Evolutionary conservation across 495 filamentous ascomycete genomes (phyloP).

Genomic region (Lentithecium fluviatile): DNA sequence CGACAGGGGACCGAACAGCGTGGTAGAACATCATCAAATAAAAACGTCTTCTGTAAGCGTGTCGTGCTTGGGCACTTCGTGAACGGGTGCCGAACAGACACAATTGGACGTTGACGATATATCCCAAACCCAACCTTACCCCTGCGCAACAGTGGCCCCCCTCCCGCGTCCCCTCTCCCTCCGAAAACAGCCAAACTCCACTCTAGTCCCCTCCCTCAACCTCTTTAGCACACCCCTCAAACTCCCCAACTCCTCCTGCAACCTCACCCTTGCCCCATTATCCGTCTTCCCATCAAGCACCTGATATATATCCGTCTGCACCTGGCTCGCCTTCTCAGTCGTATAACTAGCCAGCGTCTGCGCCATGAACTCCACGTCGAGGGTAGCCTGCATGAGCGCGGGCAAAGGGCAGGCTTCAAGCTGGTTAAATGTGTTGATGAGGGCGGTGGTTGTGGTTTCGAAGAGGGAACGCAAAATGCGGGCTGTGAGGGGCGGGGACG

Average conservation of each 20-base stretch:
- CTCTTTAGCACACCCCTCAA: slow-evolving; percentile 83
- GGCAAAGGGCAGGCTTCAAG: slow-evolving; percentile 65
- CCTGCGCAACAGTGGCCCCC: slow-evolving; percentile 16
- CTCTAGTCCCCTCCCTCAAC: slow-evolving; percentile 76
- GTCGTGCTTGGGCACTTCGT: too few species aligned
- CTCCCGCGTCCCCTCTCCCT: slow-evolving; percentile 30
- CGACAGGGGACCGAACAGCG: too few species aligned
- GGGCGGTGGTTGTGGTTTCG: slow-evolving; percentile 63
- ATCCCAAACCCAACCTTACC: slow-evolving; percentile 1
- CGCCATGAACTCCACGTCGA: slow-evolving; percentile 94
- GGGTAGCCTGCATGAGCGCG: slow-evolving; percentile 91
- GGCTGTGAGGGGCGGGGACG: slow-evolving; percentile 56
- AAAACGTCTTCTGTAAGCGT: too few species aligned
- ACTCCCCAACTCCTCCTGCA: slow-evolving; percentile 83
- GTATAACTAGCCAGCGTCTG: slow-evolving; percentile 88
- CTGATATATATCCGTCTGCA: slow-evolving; percentile 84
- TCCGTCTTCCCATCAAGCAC: slow-evolving; percentile 84
- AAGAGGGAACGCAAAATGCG: slow-evolving; percentile 79
- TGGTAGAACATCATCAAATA: too few species aligned
- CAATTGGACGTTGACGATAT: too few species aligned
- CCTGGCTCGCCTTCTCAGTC: slow-evolving; percentile 72
- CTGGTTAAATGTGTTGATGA: slow-evolving; percentile 58
- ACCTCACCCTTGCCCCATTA: slow-evolving; percentile 69
- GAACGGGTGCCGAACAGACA: too few species aligned
- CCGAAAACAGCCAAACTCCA: slow-evolving; percentile 63